Evolutionary conservation across 169 alveolate species (phyloP), one percentile per base, ranked within the genome.

Genomic region (Theileria sp.): DNA sequence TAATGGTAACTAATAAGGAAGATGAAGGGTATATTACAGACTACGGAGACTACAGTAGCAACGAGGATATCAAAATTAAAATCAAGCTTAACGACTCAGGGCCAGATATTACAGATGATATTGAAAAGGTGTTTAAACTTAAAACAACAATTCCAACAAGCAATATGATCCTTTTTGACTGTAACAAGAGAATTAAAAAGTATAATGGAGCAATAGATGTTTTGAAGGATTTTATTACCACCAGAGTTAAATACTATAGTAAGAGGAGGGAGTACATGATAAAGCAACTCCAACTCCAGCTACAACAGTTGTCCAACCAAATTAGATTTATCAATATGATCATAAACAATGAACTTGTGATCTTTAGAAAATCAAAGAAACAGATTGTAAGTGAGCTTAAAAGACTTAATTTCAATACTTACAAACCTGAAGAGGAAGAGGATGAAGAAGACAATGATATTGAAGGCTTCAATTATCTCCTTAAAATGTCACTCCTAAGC

Each of bases 81-180:
- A 87, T 94, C 72, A 92, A 93, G 54, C 94, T 96, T 67, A 92
- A 74, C 28, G 67, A 68, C 44, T 58, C 88, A 58, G 93, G 76
- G 64, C 79, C 79, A 38, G 71, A 93, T 34, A 80, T 83, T 50
- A 81, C 86, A 75, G 97, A 89, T 66, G 98, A 97, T 56, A 88
- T 98, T 54, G 98, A 95, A 72, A 97, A 97, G 91, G 92, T 94
- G 44, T 97, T 98, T 86, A 96, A 95, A 82, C 92, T 98, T 62
- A 87, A 94, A 66, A 91, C 92, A 84, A 80, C 96, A 17, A 64
- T 97, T 66, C 87, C 97, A 34, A 93, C 96, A 26, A 94, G 94
- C 30, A 97, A 97, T 94, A 94, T 95, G 96, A 98, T 97, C 56
- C 95, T 97, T 44, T 98, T 98, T 88, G 98, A 96, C 78, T 93